Conservation (phyloP, 1,284 basidiomycete genomes). For the Marasmius tenuissimus region DNA sequence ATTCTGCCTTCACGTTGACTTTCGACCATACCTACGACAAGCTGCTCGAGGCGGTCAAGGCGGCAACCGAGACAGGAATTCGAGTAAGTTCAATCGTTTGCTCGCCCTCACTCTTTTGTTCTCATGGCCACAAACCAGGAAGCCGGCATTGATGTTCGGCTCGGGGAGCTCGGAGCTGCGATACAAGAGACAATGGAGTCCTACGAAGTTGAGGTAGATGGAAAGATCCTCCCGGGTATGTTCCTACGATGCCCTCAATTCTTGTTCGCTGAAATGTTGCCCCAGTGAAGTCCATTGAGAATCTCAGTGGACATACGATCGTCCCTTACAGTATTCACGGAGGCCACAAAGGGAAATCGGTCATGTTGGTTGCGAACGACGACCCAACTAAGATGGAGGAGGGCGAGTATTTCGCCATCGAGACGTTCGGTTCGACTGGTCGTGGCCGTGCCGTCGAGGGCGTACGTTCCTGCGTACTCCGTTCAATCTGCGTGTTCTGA, state of each 20-base stretch:
- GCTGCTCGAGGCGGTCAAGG: slow-evolving; percentile 88
- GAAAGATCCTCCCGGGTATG: slow-evolving; percentile 84
- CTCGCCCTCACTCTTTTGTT: background rate
- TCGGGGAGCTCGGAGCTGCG: slow-evolving; percentile 89
- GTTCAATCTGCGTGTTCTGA: slow-evolving; percentile 15
- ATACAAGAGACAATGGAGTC: slow-evolving; percentile 99
- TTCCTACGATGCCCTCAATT: slow-evolving; percentile 9
- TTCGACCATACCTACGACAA: slow-evolving; percentile 92
- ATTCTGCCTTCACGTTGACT: slow-evolving; percentile 93
- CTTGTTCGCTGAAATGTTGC: slow-evolving; percentile 8
- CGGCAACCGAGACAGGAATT: slow-evolving; percentile 91
- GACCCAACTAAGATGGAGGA: slow-evolving; percentile 98
- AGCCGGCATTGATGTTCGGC: slow-evolving; percentile 93
- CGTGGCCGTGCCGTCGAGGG: slow-evolving; percentile 88
- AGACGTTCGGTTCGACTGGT: slow-evolving; percentile 99
- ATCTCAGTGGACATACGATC: slow-evolving; percentile 92
- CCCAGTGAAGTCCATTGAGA: slow-evolving; percentile 87
- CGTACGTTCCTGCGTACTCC: slow-evolving; percentile 39
- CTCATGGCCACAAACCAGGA: slow-evolving; percentile 52
- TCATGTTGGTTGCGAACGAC: slow-evolving; percentile 87
- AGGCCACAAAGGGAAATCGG: slow-evolving; percentile 84
- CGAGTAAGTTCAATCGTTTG: slow-evolving; percentile 44
- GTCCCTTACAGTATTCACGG: slow-evolving; percentile 89
- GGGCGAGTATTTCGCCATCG: slow-evolving; percentile 86
- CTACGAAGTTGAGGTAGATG: slow-evolving; percentile 92